These are phyloP conservation scores for Pachysandra terminalis DNA, from an alignment of 164 flowering plant species.

Conservation along the genomic window DNA sequence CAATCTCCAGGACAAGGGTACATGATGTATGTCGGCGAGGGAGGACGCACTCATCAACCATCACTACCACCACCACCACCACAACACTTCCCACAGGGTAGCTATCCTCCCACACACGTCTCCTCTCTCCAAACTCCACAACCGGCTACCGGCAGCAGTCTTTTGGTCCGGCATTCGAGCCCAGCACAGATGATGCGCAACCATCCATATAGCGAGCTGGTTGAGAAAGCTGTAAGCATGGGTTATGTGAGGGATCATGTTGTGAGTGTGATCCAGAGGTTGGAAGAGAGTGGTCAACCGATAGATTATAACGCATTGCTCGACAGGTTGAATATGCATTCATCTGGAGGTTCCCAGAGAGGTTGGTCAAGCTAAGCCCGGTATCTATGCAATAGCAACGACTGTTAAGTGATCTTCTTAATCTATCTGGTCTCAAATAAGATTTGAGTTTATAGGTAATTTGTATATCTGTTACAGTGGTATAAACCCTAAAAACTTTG, in stretches of 20 bases:
- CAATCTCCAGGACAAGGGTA: constrained; percentile 55
- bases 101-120: constrained; percentile 45
- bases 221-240: constrained; percentile 87
- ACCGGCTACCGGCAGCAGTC: constrained; percentile 23
- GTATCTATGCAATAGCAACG: too few species aligned
- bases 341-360: constrained; percentile 61
- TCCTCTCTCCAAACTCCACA: constrained; percentile 39
- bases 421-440: too few species aligned
- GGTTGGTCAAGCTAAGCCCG: constrained; percentile 47
- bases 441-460: too few species aligned
- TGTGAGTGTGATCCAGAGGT: constrained; percentile 56
- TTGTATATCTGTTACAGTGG: too few species aligned
- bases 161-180: constrained; percentile 37
- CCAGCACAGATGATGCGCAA: constrained; percentile 49
- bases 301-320: constrained; percentile 81
- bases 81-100: constrained; percentile 47
- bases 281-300: constrained; percentile 83
- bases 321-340: constrained; percentile 72
- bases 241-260: constrained; percentile 82
- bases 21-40: constrained; percentile 66
- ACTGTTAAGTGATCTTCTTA: too few species aligned
- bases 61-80: too few species aligned
- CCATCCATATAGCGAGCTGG: constrained; percentile 68
- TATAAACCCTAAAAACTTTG: too few species aligned
- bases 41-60: constrained; percentile 48